Evolutionary conservation across 1,139 yeast genomes (phyloP).

Genomic region (Yamadazyma mexicana): DNA sequence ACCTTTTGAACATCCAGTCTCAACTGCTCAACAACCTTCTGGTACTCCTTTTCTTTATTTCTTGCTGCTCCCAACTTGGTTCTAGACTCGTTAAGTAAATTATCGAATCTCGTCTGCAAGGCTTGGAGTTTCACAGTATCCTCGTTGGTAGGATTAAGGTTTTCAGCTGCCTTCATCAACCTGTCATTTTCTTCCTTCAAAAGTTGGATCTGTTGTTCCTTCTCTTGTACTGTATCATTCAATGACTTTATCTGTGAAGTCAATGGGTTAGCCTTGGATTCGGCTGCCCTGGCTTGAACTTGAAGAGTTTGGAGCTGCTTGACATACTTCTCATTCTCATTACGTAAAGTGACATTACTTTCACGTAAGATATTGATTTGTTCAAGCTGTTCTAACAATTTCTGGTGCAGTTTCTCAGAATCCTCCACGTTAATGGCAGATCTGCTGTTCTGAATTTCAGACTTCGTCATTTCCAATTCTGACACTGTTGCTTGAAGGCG

Average conservation of each 20-base stretch:
- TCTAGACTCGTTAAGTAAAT: conserved; percentile 36
- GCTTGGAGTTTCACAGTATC: conserved; percentile 28
- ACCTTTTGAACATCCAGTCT: conserved; percentile 21
- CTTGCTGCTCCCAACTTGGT: conserved; percentile 25
- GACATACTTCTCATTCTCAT: conserved; percentile 39
- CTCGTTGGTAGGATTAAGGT: conserved; percentile 9
- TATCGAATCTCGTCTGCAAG: conserved; percentile 24
- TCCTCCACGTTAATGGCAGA: conserved; percentile 38
- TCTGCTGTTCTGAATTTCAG: conserved; percentile 40
- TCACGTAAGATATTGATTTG: conserved; percentile 74
- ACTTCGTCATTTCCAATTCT: conserved; percentile 46
- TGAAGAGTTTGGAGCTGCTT: conserved; percentile 25
- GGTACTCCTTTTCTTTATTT: conserved; percentile 22
- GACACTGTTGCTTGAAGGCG: conserved; percentile 36
- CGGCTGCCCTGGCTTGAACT: conserved; percentile 18
- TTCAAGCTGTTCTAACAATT: conserved; percentile 58
- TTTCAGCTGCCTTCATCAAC: conserved; percentile 18
- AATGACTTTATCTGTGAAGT: conserved; percentile 28
- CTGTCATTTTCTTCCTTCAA: conserved; percentile 42
- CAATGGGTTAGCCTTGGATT: conserved; percentile 21
- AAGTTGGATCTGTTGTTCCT: conserved; percentile 30
- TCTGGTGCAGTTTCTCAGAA: conserved; percentile 49
- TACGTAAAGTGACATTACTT: conserved; percentile 66
- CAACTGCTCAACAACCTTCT: conserved; percentile 25
- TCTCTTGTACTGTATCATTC: conserved; percentile 16